These are phyloP conservation scores for Amylostereum areolatum DNA, from an alignment of 1,284 basidiomycete genomes.

Conservation along the genomic window DNA sequence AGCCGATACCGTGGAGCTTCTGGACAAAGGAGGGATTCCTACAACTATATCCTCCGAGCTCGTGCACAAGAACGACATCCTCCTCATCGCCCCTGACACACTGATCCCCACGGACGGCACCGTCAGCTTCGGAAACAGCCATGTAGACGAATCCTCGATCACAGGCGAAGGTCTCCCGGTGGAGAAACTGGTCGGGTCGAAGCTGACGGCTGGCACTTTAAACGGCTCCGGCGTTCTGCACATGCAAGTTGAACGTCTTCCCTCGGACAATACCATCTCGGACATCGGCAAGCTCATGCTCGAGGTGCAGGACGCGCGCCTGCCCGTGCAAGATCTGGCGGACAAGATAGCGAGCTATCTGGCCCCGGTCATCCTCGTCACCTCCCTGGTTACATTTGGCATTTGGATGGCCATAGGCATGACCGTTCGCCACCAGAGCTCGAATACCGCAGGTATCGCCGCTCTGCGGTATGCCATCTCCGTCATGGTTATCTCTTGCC, in stretches of 20 bases:
- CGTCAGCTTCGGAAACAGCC: slow-evolving; percentile 29
- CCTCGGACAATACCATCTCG: slow-evolving; percentile 38
- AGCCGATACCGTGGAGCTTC: slow-evolving; percentile 24
- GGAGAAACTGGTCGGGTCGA: slow-evolving; percentile 26
- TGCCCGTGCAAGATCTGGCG: slow-evolving; percentile 32
- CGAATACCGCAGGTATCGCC: slow-evolving; percentile 22
- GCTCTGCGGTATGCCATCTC: slow-evolving; percentile 36
- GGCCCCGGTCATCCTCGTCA: slow-evolving; percentile 26
- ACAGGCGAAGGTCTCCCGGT: slow-evolving; percentile 40
- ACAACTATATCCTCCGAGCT: slow-evolving; percentile 28
- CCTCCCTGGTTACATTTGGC: slow-evolving; percentile 27
- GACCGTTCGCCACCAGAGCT: slow-evolving; percentile 21
- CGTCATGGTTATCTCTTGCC: slow-evolving; percentile 37
- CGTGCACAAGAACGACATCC: slow-evolving; percentile 31
- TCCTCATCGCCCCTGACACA: slow-evolving; percentile 30
- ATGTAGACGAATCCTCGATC: slow-evolving; percentile 39
- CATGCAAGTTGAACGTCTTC: slow-evolving; percentile 30
- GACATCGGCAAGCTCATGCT: slow-evolving; percentile 32
- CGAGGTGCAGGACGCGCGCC: slow-evolving; percentile 31
- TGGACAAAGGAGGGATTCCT: slow-evolving; percentile 17
- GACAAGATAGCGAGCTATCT: slow-evolving; percentile 30
- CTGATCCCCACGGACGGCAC: slow-evolving; percentile 37
- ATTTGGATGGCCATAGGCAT: slow-evolving; percentile 31
- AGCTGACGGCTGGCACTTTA: slow-evolving; percentile 34
- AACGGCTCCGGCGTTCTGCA: slow-evolving; percentile 31